A percentile compares a stretch with the other conserved stretches of the same genome.
Conservation (phyloP, 2,329 filamentous ascomycete species). For the Xylariaceae sp. region DNA sequence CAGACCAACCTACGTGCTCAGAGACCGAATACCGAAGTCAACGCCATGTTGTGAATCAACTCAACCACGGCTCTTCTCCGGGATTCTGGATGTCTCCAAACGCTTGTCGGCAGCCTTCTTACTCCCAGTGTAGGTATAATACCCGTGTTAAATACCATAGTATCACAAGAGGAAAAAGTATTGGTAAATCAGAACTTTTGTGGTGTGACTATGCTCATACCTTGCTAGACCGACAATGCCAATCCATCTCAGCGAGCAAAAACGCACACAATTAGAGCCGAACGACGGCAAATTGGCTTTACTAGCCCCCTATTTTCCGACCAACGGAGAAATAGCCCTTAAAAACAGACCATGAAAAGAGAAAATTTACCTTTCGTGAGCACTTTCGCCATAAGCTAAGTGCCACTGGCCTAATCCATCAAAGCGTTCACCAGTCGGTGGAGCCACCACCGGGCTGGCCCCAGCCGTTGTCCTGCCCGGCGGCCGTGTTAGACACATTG, state of each 20-base stretch:
- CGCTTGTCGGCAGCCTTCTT: no score
- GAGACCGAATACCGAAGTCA: no score
- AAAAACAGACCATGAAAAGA: neutral
- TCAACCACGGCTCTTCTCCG: no score
- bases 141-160: neutral
- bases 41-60: no score
- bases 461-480: neutral
- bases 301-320: conserved; percentile 1
- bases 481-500: neutral
- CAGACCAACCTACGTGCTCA: no score
- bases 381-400: neutral
- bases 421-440: neutral
- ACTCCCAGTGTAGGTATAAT: no score
- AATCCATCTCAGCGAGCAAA: conserved; percentile 6
- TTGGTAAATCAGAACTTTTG: conserved; percentile 6
- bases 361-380: neutral
- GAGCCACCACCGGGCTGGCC: neutral
- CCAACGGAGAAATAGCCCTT: conserved; percentile 5
- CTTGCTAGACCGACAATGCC: conserved; percentile 3
- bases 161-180: neutral
- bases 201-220: conserved; percentile 11
- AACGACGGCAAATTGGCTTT: neutral
- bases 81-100: no score
- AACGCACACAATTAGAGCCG: neutral
- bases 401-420: neutral